phyloP scores from a whole-genome alignment of 2,329 filamentous ascomycete genomes.

The Sclerotinia minor region DNA sequence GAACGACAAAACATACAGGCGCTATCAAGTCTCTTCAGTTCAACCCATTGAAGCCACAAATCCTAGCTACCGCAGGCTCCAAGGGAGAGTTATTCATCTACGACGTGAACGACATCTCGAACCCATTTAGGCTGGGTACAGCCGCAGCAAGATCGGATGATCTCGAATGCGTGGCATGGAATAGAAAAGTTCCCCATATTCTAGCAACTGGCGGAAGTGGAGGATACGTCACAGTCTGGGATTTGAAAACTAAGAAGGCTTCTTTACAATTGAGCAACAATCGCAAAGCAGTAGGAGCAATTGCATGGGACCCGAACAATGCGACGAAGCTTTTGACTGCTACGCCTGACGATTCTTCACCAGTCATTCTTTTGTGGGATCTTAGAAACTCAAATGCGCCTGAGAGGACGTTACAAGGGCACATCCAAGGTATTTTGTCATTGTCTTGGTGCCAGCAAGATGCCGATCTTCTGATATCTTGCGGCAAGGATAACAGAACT shows the following conservation, averaged over 20 bases:
- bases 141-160: constrained; percentile 88
- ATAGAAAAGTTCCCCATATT: constrained; percentile 96
- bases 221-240: constrained; percentile 97
- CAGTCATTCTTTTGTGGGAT: constrained; percentile 91
- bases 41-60: constrained; percentile 87
- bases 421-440: constrained; percentile 90
- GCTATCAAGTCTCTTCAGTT: constrained; percentile 95
- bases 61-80: constrained; percentile 86
- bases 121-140: constrained; percentile 85
- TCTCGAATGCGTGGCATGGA: constrained; percentile 96
- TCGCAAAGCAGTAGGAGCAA: constrained; percentile 89
- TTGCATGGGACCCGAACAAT: constrained; percentile 96
- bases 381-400: constrained; percentile 94
- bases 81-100: constrained; percentile 97
- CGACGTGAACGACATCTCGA: constrained; percentile 86
- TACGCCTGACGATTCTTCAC: constrained; percentile 83
- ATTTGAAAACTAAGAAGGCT: constrained; percentile 96
- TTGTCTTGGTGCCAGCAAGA: constrained; percentile 96
- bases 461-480: constrained; percentile 83
- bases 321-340: constrained; percentile 93
- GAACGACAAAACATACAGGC: constrained; percentile 86
- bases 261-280: constrained; percentile 93
- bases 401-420: constrained; percentile 83
- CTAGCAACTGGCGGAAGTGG: constrained; percentile 89
- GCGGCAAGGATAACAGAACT: constrained; percentile 94